Conservation (phyloP, 2,329 filamentous ascomycete genomes). For the Neonectria ditissima region DNA sequence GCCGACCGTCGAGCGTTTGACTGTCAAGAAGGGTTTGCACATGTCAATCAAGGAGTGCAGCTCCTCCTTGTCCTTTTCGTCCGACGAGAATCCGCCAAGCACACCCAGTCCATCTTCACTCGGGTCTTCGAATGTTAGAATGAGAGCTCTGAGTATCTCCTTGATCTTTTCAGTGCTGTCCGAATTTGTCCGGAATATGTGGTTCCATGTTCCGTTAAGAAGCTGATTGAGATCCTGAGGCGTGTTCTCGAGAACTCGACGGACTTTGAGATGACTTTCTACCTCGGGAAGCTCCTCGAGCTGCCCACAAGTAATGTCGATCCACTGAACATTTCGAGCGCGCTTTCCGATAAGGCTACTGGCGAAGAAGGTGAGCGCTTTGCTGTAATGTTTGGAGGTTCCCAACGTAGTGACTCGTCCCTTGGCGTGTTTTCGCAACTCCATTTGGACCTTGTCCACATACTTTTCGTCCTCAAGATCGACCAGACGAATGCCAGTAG, state of each 20-base stretch:
- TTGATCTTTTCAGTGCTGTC: conserved; percentile 53
- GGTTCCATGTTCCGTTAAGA: conserved; percentile 53
- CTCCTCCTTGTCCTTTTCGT: conserved; percentile 48
- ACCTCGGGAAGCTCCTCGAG: conserved; percentile 53
- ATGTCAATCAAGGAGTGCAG: conserved; percentile 51
- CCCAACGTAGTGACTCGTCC: conserved; percentile 50
- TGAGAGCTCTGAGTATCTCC: conserved; percentile 56
- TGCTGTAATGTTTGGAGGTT: conserved; percentile 54
- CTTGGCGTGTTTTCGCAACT: conserved; percentile 46
- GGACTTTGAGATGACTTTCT: conserved; percentile 54
- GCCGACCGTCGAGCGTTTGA: conserved; percentile 32
- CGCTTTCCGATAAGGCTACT: conserved; percentile 56
- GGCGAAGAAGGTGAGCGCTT: conserved; percentile 56
- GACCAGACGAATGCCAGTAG: conserved; percentile 23
- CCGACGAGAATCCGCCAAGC: conserved; percentile 50
- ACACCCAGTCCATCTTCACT: conserved; percentile 53
- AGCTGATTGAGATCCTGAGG: conserved; percentile 54
- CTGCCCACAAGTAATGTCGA: conserved; percentile 57
- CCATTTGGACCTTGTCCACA: conserved; percentile 31
- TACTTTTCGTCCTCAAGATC: conserved; percentile 39
- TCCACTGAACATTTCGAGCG: conserved; percentile 58
- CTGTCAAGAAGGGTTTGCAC: conserved; percentile 53
- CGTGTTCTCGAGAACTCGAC: conserved; percentile 53
- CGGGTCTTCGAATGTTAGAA: conserved; percentile 56
- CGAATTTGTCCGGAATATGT: conserved; percentile 50